phyloP scores from a whole-genome alignment of 75 land plant species.

The Pseudotsuga menziesii region DNA sequence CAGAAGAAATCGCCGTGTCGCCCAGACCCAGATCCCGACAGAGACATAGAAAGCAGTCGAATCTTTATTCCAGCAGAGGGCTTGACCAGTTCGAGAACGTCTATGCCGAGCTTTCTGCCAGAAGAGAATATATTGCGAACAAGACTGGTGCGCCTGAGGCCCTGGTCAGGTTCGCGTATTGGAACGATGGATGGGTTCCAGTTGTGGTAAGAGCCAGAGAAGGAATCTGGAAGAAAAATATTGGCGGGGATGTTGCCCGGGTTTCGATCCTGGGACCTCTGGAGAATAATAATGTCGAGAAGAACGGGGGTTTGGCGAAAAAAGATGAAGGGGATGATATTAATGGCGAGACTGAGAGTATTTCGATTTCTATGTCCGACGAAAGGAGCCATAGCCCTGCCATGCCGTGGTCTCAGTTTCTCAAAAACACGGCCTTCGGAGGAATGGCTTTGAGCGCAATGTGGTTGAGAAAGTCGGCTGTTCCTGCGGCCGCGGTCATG shows the following conservation, averaged over 20 bases:
- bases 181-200: slow-evolving; percentile 6
- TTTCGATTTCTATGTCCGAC: no score
- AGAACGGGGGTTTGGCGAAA: neutral
- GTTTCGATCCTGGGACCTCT: neutral
- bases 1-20: neutral
- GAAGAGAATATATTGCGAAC: slow-evolving; percentile 7
- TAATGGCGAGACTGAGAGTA: no score
- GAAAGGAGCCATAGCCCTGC: no score
- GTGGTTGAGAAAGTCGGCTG: neutral
- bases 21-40: neutral
- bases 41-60: neutral
- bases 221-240: no score
- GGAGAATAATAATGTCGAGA: neutral
- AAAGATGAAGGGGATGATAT: no score
- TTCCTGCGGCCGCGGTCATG: neutral
- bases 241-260: no score
- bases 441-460: neutral
- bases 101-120: slow-evolving; percentile 9
- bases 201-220: neutral
- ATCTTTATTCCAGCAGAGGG: slow-evolving; percentile 6
- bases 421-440: neutral
- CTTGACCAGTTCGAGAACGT: slow-evolving; percentile 11
- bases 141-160: slow-evolving; percentile 8
- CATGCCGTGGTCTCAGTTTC: neutral
- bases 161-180: neutral